Conservation (phyloP, 2,329 filamentous ascomycete species). For the Aaosphaeria arxii region DNA sequence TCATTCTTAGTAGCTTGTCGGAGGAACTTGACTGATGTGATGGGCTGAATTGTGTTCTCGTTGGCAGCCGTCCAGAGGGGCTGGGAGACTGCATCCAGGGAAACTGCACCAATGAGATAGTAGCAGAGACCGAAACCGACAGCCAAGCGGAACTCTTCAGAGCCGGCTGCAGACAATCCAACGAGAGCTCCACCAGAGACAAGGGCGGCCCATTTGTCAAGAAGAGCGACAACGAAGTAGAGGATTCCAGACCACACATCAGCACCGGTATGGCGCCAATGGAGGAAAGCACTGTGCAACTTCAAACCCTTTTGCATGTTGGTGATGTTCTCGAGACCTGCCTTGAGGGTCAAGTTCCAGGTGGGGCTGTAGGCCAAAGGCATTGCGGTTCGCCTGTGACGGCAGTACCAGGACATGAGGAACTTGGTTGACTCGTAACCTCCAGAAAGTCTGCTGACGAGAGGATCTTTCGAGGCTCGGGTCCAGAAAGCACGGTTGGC, state of each 20-base stretch:
- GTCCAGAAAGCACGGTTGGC: conserved; percentile 36
- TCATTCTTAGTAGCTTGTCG: conserved; percentile 39
- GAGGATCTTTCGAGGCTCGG: conserved; percentile 37
- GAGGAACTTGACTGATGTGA: conserved; percentile 36
- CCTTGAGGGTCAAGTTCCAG: conserved; percentile 52
- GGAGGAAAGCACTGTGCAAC: conserved; percentile 53
- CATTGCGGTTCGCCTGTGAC: conserved; percentile 39
- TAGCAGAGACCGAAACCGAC: conserved; percentile 52
- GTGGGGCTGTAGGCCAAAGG: conserved; percentile 51
- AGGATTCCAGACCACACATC: conserved; percentile 50
- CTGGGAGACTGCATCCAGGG: conserved; percentile 50
- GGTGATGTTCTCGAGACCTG: conserved; percentile 47
- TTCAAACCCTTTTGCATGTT: conserved; percentile 50
- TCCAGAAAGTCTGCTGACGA: conserved; percentile 46
- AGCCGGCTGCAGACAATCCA: conserved; percentile 33
- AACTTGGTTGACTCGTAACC: conserved; percentile 50
- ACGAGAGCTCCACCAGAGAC: conserved; percentile 39
- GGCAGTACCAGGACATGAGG: conserved; percentile 49
- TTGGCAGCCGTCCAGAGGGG: conserved; percentile 41
- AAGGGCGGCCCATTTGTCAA: conserved; percentile 50
- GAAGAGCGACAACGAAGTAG: conserved; percentile 52
- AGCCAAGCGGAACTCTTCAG: conserved; percentile 38
- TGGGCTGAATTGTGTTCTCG: conserved; percentile 29
- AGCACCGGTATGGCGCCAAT: conserved; percentile 51
- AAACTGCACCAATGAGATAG: conserved; percentile 52